Evolutionary conservation across 164 flowering plant genomes (phyloP), one percentile per base, ranked within the genome.

Genomic region (Nymphaea thermarum): DNA sequence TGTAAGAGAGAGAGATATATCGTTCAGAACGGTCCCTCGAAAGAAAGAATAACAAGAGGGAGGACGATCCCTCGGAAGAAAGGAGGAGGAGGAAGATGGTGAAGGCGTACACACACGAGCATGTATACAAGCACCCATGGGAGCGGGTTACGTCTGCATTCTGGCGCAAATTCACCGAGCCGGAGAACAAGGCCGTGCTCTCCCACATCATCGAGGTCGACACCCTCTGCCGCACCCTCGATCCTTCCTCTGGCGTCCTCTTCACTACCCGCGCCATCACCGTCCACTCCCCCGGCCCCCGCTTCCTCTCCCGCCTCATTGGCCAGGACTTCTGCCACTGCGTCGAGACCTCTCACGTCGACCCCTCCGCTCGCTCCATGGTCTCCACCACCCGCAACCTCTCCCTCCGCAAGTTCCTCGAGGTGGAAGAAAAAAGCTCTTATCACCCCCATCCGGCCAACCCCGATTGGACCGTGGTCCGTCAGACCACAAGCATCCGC

Each of bases 261-360:
- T 79, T 83, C 83, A 90, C 92, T 3, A 87, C 93, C 45, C 90
- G 99, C 3, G 94, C 91, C 51, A 69, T 94, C 71, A 88, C 98
- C 2, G 77, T 94, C 68, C 93, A 90, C 79, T 85, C 96, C 44
- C 99, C 96, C 0, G 97, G 99, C 5, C 96, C 99, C 3, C 91
- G 98, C 96, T 85, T 91, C 65, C 6, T 94, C 43, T 89, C 86
- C 64, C 83, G 79, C 63, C 83, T 94, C 43, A 65, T 90, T 53
- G 96, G 94, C n/a, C 91, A 91, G 72, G 97, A 94, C 63, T 85
- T 88, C 62, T 94, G 97, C 73, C 96, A 85, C 74, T 91, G 94
- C 71, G 86, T 91, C 47, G 99, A 94, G 71, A 82, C 96, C 5
- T 79, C 97, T 0, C 87, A 87, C 62, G 97, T 94, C 3, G 96